Percentiles rank a stretch among this genome's conserved stretches.
Evolutionary conservation across 768 basidiomycete genomes (phyloP).

Genomic region (Russula sp.): DNA sequence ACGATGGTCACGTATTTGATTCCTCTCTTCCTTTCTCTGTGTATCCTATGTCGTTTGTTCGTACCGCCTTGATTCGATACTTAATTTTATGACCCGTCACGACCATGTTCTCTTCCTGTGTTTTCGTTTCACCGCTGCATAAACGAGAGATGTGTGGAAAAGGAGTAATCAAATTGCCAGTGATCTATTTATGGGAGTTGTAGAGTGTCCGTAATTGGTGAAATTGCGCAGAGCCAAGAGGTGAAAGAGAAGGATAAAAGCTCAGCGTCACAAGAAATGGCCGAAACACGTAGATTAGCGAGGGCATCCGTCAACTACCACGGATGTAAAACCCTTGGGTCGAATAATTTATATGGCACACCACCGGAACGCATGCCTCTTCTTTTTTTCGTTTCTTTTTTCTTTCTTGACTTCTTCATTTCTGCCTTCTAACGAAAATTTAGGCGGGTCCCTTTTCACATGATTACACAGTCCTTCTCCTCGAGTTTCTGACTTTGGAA

Average conservation of each 20-base stretch:
- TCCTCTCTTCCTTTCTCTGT: not conserved
- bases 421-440: not conserved
- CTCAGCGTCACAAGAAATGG: not conserved
- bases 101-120: conserved; percentile 10
- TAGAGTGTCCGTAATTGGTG: not conserved
- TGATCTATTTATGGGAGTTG: conserved; percentile 3
- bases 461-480: conserved; percentile 79
- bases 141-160: conserved; percentile 12
- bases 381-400: not conserved
- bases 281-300: not conserved
- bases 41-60: conserved; percentile 17
- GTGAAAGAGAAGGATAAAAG: not conserved
- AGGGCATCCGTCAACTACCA: not conserved
- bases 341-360: not conserved
- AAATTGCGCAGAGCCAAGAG: not conserved
- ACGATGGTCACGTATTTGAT: conserved; percentile 5
- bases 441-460: conserved; percentile 39
- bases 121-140: conserved; percentile 3
- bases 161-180: conserved; percentile 12
- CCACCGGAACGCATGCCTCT: not conserved
- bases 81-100: conserved; percentile 22
- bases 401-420: not conserved
- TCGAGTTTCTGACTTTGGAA: conserved; percentile 71
- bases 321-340: not conserved
- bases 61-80: conserved; percentile 10